Percentiles rank a stretch among this genome's conserved stretches.
Evolutionary conservation across 2,329 filamentous ascomycete genomes (phyloP).

Genomic region (Fusarium domesticum): DNA sequence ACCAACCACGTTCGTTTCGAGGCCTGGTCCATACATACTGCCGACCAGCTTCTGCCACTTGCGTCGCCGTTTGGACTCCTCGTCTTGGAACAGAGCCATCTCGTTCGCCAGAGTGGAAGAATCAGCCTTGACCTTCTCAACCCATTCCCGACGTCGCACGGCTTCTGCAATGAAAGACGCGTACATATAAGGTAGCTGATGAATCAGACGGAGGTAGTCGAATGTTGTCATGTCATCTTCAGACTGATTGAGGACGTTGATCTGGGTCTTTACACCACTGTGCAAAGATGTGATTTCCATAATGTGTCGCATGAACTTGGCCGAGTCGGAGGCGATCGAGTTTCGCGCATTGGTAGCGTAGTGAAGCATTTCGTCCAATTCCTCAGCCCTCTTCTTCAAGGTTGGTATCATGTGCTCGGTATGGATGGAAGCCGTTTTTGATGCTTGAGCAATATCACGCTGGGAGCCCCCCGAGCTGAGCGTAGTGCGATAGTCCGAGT

Average conservation of each 20-base stretch:
- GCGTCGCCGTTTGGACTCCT: constrained; percentile 82
- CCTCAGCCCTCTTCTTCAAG: constrained; percentile 52
- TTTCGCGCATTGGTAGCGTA: constrained; percentile 66
- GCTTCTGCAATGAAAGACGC: constrained; percentile 85
- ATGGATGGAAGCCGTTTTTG: constrained; percentile 61
- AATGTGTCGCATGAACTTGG: constrained; percentile 77
- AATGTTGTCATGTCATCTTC: constrained; percentile 77
- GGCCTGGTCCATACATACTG: constrained; percentile 64
- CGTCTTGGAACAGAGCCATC: constrained; percentile 86
- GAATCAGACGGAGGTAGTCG: constrained; percentile 74
- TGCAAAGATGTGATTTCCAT: constrained; percentile 76
- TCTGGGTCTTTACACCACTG: constrained; percentile 66
- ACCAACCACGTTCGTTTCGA: constrained; percentile 68
- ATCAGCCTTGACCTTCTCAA: constrained; percentile 83
- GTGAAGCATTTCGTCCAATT: constrained; percentile 60
- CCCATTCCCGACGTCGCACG: constrained; percentile 84
- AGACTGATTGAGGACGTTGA: constrained; percentile 67
- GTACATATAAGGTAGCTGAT: constrained; percentile 84
- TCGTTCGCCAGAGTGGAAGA: constrained; percentile 87
- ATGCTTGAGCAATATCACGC: constrained; percentile 57
- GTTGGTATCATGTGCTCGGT: constrained; percentile 61
- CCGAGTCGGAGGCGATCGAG: constrained; percentile 59
- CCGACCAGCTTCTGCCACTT: constrained; percentile 89
- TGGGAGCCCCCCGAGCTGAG: constrained; percentile 64
- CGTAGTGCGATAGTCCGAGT: constrained; percentile 78